Base-by-base conservation (phyloP, 192 early-diverging fungal genomes). In the Mortierella alpina region DNA sequence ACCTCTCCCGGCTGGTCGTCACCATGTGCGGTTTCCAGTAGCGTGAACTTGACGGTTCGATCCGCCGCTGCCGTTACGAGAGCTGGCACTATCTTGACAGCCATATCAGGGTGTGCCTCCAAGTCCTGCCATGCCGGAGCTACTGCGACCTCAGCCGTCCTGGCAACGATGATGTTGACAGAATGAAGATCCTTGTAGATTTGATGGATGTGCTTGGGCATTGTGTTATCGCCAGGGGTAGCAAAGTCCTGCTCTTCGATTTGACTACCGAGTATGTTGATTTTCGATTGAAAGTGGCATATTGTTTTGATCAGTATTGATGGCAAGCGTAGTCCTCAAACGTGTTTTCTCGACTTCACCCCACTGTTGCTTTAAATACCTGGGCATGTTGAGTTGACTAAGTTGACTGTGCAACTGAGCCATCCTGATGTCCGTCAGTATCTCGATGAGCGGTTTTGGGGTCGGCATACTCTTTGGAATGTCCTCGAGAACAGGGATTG, bases 51-150 rank as follows among this genome's bases (percentile, higher is more conserved):
- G 15, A 92, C 85, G 14, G 88, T 86, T 70, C 91, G 90, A 76
- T 93, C 90, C 12, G 87, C 86, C 40, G 91, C 85, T 18, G 83
- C 83, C 8, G 90, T 88, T 9, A 84, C 72, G 39, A 91, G 31
- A 15, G 83, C 75, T 1, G 70, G 72, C 0, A 87, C 78, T 0
- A n/a, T 41, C 42, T 83, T 60, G 50, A 58, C 39, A 11, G 62
- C 58, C 64, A 76, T 63, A 18, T 59, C 55, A 41, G 70, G 69
- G 23, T 82, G 48, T 4, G 7, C 42, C 46, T 68, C 81, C 40
- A 68, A 58, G 44, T 68, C 75, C 59, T 70, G 20, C 56, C 62
- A 76, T 68, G 52, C 40, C 57, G 82, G 60, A 65, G 55, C 70
- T 49, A 78, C 60, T 31, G 49, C 44, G 20, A 85, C 68, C 1